These are phyloP conservation scores for Ilyonectria destructans DNA, from an alignment of 2,329 filamentous ascomycete species.

Conservation along the genomic window DNA sequence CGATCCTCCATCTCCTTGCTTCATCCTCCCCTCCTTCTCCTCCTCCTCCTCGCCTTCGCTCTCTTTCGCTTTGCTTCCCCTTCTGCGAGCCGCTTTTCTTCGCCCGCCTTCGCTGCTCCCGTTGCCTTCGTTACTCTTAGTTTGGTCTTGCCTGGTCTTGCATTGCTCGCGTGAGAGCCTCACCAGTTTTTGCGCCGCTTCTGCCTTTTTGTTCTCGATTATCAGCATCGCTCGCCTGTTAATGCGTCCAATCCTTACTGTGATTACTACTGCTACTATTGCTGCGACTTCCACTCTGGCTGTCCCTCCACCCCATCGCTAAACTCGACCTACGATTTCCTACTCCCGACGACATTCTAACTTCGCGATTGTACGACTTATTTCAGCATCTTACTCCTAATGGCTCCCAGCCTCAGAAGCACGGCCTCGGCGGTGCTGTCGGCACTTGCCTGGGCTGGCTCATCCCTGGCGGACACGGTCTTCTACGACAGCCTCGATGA, in stretches of 20 bases:
- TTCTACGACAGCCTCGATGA: slow-evolving; percentile 46
- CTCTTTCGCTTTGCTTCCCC: background rate
- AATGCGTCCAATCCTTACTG: slow-evolving; percentile 28
- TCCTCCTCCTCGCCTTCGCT: background rate
- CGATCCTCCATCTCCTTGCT: background rate
- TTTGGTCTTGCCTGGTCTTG: too few species aligned
- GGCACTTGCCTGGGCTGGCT: slow-evolving; percentile 22
- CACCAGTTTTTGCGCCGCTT: background rate
- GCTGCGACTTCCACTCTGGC: slow-evolving; percentile 5
- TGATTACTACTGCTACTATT: slow-evolving; percentile 6
- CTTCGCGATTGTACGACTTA: slow-evolving; percentile 8
- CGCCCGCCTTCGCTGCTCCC: background rate
- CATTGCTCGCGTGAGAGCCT: background rate
- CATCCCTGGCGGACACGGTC: slow-evolving; percentile 47
- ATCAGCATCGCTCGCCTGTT: slow-evolving; percentile 9
- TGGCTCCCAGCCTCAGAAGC: slow-evolving; percentile 28
- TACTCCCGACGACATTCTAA: background rate
- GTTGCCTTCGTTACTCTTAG: background rate
- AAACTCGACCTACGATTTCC: background rate
- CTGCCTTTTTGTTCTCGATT: background rate
- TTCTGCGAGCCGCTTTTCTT: background rate
- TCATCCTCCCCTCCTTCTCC: background rate
- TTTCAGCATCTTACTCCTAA: slow-evolving; percentile 10
- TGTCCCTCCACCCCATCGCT: background rate
- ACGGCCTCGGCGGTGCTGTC: slow-evolving; percentile 24